Evolutionary conservation across 805 yeast species (phyloP).

Genomic region (Pichia manshurica): DNA sequence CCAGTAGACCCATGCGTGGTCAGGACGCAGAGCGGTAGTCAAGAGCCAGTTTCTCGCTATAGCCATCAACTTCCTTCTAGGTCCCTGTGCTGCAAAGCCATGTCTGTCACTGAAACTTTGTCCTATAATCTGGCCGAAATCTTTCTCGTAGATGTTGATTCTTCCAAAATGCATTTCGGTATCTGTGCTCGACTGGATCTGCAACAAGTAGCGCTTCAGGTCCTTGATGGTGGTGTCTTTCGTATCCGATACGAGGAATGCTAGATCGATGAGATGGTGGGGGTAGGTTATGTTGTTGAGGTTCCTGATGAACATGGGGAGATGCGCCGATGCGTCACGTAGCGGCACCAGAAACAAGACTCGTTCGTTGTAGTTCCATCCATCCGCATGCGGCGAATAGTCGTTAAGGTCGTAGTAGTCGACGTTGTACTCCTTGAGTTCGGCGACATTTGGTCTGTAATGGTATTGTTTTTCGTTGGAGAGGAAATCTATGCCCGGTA

Average conservation of each 20-base stretch:
- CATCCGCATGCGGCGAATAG: constrained; percentile 34
- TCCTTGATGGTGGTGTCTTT: constrained; percentile 82
- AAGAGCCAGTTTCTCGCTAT: constrained; percentile 92
- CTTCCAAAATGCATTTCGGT: constrained; percentile 62
- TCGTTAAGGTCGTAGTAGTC: constrained; percentile 46
- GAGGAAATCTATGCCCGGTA: background rate
- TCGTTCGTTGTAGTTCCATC: constrained; percentile 50
- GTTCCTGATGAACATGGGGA: constrained; percentile 56
- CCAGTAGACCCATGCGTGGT: constrained; percentile 97
- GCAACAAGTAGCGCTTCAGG: constrained; percentile 47
- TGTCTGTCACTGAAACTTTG: constrained; percentile 92
- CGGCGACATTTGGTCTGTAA: background rate
- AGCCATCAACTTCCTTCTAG: constrained; percentile 91
- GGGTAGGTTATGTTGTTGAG: constrained; percentile 54
- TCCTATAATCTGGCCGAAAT: constrained; percentile 89
- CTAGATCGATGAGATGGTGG: constrained; percentile 49
- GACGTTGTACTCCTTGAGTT: background rate
- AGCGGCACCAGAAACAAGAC: constrained; percentile 53
- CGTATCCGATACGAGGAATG: constrained; percentile 87
- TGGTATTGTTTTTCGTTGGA: too few species aligned
- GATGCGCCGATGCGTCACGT: constrained; percentile 54
- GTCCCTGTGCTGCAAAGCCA: constrained; percentile 95
- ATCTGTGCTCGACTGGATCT: constrained; percentile 62
- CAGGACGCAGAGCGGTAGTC: constrained; percentile 79
- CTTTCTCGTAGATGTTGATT: constrained; percentile 83